Evolutionary conservation across 225 moss, liverwort and hornwort species (phyloP), one percentile per base, ranked within the genome.

Genomic region (Anthoceros angustus): DNA sequence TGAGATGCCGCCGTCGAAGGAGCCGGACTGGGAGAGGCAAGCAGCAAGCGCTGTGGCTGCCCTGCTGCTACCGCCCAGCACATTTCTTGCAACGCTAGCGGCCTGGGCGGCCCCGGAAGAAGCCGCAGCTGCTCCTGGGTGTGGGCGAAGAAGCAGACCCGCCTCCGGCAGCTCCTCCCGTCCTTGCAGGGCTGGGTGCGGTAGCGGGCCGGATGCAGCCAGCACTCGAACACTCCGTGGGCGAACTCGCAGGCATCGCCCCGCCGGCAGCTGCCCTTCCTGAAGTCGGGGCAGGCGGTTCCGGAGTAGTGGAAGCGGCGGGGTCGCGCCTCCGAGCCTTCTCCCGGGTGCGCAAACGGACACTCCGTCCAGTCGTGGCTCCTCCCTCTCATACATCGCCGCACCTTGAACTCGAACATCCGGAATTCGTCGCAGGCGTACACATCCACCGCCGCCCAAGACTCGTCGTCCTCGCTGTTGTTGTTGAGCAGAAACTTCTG

Each of bases 301-400:
- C 98, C 98, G 0, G 98, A 98, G 62, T 98, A 98, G 24, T 98
- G 98, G 46, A 98, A 98, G 62, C 98, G 85, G 20, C 98, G 89
- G 42, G 98, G 98, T 98, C 98, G 46, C 98, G 80, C 12, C 98
- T 78, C 10, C 98, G 85, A 2, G 98, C 98, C 67, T 98, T 98
- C 75, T 98, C 98, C 98, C 0, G 98, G 98, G 25, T 98, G 98
- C 0, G 98, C 98, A 63, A 92, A 98, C 0, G 98, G 98, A 65
- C 98, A 98, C 84, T 98, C 98, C 0, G 98, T 98, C 98, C 98
- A 98, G 62, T 98, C 98, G 64, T 98, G 98, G 61, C 98, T 98
- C n/a, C 98, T 69, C 4, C 98, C 98, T 18, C 98, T 73, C 98
- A 98, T 98, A 80, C 95, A 98, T 9, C 95, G 85, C 10, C 95